These are phyloP conservation scores for Croton laevigatus DNA, from an alignment of 441 rosid genomes.

Conservation along the genomic window DNA sequence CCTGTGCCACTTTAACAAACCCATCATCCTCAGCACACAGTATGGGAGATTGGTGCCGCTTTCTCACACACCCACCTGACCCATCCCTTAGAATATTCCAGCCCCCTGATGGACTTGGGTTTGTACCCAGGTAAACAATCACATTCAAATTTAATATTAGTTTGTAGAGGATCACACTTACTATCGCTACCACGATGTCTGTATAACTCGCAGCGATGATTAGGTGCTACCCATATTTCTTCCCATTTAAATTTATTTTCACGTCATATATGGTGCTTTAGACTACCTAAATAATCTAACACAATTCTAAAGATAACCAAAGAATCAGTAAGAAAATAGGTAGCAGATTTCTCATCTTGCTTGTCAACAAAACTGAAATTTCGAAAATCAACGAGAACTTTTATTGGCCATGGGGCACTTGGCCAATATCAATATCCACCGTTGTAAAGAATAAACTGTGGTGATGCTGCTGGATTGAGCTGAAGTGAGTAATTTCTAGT, in stretches of 20 bases:
- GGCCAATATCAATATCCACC: not conserved
- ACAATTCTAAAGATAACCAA: not conserved
- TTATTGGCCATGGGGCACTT: not conserved
- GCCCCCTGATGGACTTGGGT: too few relatives aligned
- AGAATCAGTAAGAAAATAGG: not conserved
- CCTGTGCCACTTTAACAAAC: too few relatives aligned
- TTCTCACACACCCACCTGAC: too few relatives aligned
- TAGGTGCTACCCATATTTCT: not conserved
- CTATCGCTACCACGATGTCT: not conserved
- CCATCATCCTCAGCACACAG: too few relatives aligned
- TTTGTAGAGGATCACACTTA: not conserved
- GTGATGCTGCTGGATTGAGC: too few relatives aligned
- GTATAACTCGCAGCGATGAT: not conserved
- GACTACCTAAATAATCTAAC: not conserved
- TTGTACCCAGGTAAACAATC: too few relatives aligned
- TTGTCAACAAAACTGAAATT: not conserved
- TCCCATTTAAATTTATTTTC: not conserved
- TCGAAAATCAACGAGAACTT: not conserved
- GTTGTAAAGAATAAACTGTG: too few relatives aligned
- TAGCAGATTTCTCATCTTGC: not conserved
- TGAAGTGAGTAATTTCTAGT: too few relatives aligned
- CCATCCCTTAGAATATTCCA: too few relatives aligned
- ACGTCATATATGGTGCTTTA: not conserved
- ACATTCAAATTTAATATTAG: too few relatives aligned
- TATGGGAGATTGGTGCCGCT: too few relatives aligned